Conservation (phyloP, 2,329 filamentous ascomycete genomes). For the Exophiala bonariae region DNA sequence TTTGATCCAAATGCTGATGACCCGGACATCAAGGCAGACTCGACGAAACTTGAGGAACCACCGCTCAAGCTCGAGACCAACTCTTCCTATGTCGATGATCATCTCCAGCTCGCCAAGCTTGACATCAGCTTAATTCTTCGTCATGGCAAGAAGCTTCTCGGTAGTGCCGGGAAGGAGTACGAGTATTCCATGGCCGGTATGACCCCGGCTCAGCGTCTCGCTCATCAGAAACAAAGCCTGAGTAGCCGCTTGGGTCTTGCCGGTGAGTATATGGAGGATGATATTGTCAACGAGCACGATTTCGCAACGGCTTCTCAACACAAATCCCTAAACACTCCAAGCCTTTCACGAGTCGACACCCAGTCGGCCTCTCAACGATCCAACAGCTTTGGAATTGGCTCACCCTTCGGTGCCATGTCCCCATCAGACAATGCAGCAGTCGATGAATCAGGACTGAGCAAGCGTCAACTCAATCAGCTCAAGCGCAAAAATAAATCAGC, state of each 20-base stretch:
- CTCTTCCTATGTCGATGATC: conserved; percentile 52
- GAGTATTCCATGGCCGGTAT: conserved; percentile 81
- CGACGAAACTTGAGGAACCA: conserved; percentile 46
- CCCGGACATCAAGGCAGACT: conserved; percentile 51
- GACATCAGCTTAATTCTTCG: conserved; percentile 78
- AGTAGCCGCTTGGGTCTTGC: conserved; percentile 77
- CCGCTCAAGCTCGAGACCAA: conserved; percentile 40
- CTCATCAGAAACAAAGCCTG: conserved; percentile 87
- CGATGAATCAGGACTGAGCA: conserved; percentile 77
- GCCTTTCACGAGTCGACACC: conserved; percentile 53
- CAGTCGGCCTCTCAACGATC: conserved; percentile 37
- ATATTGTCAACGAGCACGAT: conserved; percentile 70
- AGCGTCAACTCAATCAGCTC: conserved; percentile 88
- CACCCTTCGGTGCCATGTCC: conserved; percentile 44
- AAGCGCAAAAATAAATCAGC: conserved; percentile 93
- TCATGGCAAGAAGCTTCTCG: conserved; percentile 78
- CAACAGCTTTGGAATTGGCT: conserved; percentile 46
- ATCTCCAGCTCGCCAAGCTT: conserved; percentile 71
- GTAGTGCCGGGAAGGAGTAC: conserved; percentile 76
- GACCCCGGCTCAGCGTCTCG: conserved; percentile 76
- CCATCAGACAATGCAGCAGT: conserved; percentile 49
- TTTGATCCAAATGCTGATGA: conserved; percentile 88
- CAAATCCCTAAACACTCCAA: conserved; percentile 39
- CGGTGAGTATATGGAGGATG: conserved; percentile 81
- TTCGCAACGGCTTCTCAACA: conserved; percentile 49